Evolutionary conservation across 768 basidiomycete genomes (phyloP), one percentile per base, ranked within the genome.

Genomic region (Leucocoprinus sp.): DNA sequence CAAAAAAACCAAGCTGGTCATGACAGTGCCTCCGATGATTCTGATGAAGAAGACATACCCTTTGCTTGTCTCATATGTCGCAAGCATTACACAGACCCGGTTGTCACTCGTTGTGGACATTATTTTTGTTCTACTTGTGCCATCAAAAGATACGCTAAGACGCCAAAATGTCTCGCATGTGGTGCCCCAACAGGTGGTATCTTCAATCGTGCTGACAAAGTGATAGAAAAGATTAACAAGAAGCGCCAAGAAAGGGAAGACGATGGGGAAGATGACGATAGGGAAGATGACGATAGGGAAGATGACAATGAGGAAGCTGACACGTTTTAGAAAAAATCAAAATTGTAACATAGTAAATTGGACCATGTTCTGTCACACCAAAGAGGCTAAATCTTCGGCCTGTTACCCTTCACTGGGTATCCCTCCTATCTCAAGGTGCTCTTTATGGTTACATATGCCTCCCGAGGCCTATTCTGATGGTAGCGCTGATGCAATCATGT

Each of bases 11-110:
- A 76, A 52, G 73, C 62, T 28, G 79, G 75, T 24, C 79, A 80
- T 38, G 80, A 64, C 24, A 81, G 78, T 7, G 82, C 75, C 42
- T 76, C 78, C 33, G 64, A 65, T 35, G 82, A 83, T 60, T 77
- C 77, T 29, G 82, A 82, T 54, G 81, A 84, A 48, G 87, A 91
- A 60, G 92, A 93, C 61, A 76, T 98, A 41, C 96, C 96, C 4
- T 99, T 98, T 62, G 95, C 96, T n/a, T 99, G 96, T 66, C 75
- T 97, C 56, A 84, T 99, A 53, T 97, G 96, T 64, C 82, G 95
- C 48, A 85, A 96, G 57, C 84, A 82, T 43, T 98, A 93, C 65
- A 93, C 84, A 9, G 91, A 96, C 55, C 95, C 96, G 14, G 78
- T 99, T 49, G 91, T 91, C 39, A 98, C 96, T 31, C 84, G 90